Conservation (phyloP, 1,284 basidiomycete species). For the Boletus smithii region DNA sequence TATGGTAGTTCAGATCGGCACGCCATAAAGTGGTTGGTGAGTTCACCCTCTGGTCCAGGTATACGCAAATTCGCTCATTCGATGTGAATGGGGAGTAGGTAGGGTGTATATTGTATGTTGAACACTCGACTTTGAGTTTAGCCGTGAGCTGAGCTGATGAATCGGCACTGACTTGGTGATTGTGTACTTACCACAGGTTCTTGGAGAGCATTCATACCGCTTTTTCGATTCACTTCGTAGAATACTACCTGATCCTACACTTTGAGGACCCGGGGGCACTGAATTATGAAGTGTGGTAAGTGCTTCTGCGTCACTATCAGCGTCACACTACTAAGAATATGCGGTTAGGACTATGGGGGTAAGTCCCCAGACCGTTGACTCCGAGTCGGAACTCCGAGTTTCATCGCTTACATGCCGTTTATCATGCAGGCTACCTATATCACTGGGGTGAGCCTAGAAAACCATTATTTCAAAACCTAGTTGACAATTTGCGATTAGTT, state of each 20-base stretch:
- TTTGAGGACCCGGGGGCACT: background rate
- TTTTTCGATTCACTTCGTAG: slow-evolving; percentile 9
- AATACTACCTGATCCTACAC: slow-evolving; percentile 12
- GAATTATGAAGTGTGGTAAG: background rate
- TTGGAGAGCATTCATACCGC: slow-evolving; percentile 10
- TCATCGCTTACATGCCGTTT: too few species aligned
- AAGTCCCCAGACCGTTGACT: too few species aligned
- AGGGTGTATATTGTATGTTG: slow-evolving; percentile 8
- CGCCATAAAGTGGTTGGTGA: slow-evolving; percentile 5
- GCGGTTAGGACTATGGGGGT: too few species aligned
- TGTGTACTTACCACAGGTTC: background rate
- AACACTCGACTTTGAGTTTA: background rate
- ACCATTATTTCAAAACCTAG: too few species aligned
- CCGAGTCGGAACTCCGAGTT: too few species aligned
- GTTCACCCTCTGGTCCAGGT: too few species aligned
- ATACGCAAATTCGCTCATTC: background rate
- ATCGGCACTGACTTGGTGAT: too few species aligned
- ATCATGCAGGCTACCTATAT: too few species aligned
- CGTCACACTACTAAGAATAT: too few species aligned
- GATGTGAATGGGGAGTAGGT: background rate
- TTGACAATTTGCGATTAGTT: too few species aligned
- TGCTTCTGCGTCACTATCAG: too few species aligned
- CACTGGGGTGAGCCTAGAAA: too few species aligned
- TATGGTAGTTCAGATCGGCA: slow-evolving; percentile 7
- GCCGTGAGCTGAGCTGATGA: background rate